phyloP scores from a whole-genome alignment of 2,329 filamentous ascomycete genomes.

The Tetracladium maxilliforme region DNA sequence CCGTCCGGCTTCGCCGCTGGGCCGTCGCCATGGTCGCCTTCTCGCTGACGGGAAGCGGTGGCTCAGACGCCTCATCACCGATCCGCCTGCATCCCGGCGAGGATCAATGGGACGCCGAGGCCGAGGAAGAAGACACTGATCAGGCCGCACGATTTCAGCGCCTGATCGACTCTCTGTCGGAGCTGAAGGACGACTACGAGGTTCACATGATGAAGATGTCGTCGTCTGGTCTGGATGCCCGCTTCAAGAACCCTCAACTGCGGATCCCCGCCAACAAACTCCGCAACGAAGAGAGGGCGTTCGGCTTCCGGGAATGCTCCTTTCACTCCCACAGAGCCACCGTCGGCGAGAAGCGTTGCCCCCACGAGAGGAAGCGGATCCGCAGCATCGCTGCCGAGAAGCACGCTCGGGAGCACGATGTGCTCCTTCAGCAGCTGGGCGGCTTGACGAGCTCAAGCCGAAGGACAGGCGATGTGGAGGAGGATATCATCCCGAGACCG shows the following conservation, averaged over 20 bases:
- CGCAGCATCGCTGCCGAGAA: too few species aligned
- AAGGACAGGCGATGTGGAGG: too few species aligned
- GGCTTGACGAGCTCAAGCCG: too few species aligned
- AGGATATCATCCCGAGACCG: too few species aligned
- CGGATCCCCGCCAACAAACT: conserved; percentile 39
- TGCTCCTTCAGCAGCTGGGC: too few species aligned
- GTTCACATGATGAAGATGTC: conserved; percentile 36
- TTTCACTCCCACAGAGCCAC: too few species aligned
- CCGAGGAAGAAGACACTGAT: conserved; percentile 10
- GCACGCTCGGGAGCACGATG: too few species aligned
- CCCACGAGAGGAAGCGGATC: too few species aligned
- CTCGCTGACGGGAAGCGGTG: conserved; percentile 25
- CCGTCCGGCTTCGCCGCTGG: conserved; percentile 40
- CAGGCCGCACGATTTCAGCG: conserved; percentile 20
- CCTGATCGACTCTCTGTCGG: conserved; percentile 27
- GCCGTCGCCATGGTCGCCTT: conserved; percentile 46
- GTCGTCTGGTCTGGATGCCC: conserved; percentile 30
- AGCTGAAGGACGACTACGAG: conserved; percentile 33
- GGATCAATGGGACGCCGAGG: conserved; percentile 7
- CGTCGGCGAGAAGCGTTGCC: too few species aligned
- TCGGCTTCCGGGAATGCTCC: conserved; percentile 46
- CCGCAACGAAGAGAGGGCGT: conserved; percentile 38
- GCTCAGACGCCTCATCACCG: too few species aligned
- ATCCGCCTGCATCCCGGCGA: too few species aligned
- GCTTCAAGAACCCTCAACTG: conserved; percentile 46